A percentile compares a stretch with the other conserved stretches of the same genome.
phyloP scores from a whole-genome alignment of 371 early-diverging fungal genomes.

The Mucor racemosus region DNA sequence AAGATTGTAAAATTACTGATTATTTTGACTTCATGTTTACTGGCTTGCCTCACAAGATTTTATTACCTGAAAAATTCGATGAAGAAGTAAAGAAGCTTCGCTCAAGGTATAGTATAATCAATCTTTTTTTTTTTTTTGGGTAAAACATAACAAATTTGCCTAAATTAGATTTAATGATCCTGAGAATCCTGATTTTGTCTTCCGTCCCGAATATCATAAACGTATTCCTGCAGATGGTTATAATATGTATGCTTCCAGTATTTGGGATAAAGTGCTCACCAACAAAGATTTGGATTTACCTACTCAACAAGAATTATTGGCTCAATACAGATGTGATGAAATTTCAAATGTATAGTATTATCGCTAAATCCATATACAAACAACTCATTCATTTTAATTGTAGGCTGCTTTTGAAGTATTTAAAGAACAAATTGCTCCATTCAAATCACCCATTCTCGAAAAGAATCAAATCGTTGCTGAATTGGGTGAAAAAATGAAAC shows the following conservation, averaged over 20 bases:
- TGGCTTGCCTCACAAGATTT: constrained; percentile 92
- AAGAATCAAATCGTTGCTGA: constrained; percentile 76
- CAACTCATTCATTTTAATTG: not conserved
- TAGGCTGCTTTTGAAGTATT: constrained; percentile 76
- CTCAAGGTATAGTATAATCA: constrained; percentile 49
- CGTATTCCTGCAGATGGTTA: constrained; percentile 96
- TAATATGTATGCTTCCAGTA: constrained; percentile 83
- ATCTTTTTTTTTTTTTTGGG: not conserved
- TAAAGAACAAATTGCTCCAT: constrained; percentile 58
- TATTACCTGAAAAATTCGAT: constrained; percentile 87
- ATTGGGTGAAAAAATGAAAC: constrained; percentile 74
- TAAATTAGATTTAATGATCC: constrained; percentile 74
- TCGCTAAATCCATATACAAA: not conserved
- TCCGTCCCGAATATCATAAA: constrained; percentile 87
- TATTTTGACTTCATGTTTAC: constrained; percentile 93
- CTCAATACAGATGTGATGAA: constrained; percentile 98
- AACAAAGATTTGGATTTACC: constrained; percentile 97
- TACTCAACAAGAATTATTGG: constrained; percentile 96
- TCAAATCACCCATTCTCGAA: constrained; percentile 73
- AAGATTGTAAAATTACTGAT: constrained; percentile 79
- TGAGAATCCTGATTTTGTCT: constrained; percentile 75
- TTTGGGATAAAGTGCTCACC: constrained; percentile 94
- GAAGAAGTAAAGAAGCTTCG: constrained; percentile 71
- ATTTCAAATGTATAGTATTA: constrained; percentile 69
- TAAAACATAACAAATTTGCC: not conserved